A percentile compares a stretch with the other conserved stretches of the same genome.
Conservation (phyloP, 768 basidiomycete genomes). For the Naganishia onofrii region DNA sequence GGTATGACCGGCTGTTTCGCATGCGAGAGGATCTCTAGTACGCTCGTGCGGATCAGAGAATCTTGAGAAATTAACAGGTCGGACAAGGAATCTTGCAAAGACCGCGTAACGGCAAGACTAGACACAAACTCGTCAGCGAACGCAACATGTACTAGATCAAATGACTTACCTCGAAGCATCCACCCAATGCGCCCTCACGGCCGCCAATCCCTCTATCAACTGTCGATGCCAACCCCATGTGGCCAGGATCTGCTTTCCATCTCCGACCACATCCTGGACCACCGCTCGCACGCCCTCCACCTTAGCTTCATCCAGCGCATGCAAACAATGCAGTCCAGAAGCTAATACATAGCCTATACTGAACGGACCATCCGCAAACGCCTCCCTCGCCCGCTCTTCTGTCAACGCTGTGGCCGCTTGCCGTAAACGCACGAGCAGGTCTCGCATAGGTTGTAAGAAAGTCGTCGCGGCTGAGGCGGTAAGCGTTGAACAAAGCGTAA, state of each 20-base stretch:
- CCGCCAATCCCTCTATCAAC: conserved; percentile 53
- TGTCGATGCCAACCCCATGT: conserved; percentile 39
- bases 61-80: conserved; percentile 68
- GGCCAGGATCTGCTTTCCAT: conserved; percentile 4
- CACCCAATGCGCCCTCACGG: conserved; percentile 5
- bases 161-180: conserved; percentile 8
- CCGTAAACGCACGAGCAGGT: conserved; percentile 2
- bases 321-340: conserved; percentile 8
- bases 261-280: conserved; percentile 20
- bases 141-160: too few relatives aligned
- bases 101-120: conserved; percentile 1
- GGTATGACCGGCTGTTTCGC: conserved; percentile 20
- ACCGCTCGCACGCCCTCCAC: conserved; percentile 2
- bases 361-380: conserved; percentile 17
- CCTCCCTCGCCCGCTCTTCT: conserved; percentile 35
- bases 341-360: conserved; percentile 14
- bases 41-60: conserved; percentile 62
- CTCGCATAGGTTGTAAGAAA: conserved; percentile 15
- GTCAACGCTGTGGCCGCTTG: conserved; percentile 22
- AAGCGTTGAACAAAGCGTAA: conserved; percentile 11
- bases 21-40: conserved; percentile 55
- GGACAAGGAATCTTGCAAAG: conserved; percentile 10
- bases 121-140: background rate
- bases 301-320: background rate
- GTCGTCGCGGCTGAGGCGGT: conserved; percentile 5